These are phyloP conservation scores for Cronartium ribicola DNA, from an alignment of 1,284 basidiomycete species.

Conservation along the genomic window DNA sequence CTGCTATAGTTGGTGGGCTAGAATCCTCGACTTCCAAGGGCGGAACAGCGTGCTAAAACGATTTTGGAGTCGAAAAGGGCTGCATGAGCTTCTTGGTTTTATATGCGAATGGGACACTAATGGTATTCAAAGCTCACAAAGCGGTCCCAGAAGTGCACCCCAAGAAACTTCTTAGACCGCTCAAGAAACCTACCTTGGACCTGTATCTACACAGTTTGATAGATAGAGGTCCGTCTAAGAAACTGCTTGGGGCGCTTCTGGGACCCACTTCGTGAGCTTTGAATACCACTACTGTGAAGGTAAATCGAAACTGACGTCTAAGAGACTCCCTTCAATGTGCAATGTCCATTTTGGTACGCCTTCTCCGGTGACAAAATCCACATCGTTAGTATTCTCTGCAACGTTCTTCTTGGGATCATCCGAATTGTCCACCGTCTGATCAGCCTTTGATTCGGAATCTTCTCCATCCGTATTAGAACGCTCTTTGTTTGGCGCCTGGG, in stretches of 20 bases:
- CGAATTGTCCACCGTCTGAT: not conserved
- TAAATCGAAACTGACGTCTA: constrained; percentile 4
- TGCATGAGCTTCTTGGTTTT: not conserved
- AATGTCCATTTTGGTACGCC: constrained; percentile 39
- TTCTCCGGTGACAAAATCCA: not conserved
- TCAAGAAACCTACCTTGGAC: no score
- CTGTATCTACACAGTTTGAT: no score
- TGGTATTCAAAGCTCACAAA: no score
- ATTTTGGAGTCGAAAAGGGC: not conserved
- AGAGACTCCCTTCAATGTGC: constrained; percentile 27
- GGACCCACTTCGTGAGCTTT: no score
- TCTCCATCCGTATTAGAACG: not conserved
- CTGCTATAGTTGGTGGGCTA: not conserved
- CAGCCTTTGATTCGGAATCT: not conserved
- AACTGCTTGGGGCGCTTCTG: no score
- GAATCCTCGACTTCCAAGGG: not conserved
- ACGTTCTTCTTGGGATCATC: not conserved
- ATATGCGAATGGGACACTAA: not conserved
- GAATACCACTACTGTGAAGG: no score
- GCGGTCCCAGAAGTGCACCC: no score
- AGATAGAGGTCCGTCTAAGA: no score
- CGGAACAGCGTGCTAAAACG: not conserved
- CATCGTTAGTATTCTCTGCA: not conserved
- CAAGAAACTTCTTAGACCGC: no score
- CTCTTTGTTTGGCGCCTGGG: not conserved